Conservation (phyloP, 192 early-diverging fungal genomes). For the Coemansia sp. region DNA sequence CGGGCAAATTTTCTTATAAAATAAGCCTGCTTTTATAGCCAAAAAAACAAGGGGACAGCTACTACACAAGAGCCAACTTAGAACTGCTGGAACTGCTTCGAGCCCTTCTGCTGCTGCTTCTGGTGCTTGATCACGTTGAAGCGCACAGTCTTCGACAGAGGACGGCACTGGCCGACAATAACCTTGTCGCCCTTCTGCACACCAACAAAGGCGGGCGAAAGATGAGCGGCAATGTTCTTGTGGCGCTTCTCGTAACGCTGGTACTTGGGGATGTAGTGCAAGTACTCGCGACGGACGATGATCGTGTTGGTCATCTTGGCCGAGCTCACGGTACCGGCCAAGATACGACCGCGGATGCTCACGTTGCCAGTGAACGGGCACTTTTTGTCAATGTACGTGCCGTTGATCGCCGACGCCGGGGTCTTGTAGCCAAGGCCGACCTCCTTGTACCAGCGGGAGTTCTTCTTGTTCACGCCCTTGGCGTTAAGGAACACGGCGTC, state of each 20-base stretch:
- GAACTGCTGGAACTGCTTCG: constrained; percentile 93
- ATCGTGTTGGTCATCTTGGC: constrained; percentile 99
- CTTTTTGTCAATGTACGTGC: constrained; percentile 99
- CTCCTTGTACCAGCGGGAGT: constrained; percentile 96
- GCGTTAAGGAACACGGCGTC: constrained; percentile 90
- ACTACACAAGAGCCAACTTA: constrained; percentile 39
- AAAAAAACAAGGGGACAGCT: not conserved
- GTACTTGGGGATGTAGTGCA: constrained; percentile 99
- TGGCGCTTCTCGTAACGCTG: constrained; percentile 99
- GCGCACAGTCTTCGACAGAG: constrained; percentile 99
- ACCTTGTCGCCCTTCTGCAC: constrained; percentile 85
- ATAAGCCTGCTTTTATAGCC: not conserved
- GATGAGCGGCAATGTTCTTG: constrained; percentile 98
- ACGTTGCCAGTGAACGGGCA: constrained; percentile 98
- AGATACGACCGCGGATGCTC: constrained; percentile 97
- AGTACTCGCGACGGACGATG: constrained; percentile 98
- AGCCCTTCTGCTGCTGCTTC: constrained; percentile 76
- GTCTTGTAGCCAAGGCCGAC: constrained; percentile 99
- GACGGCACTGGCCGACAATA: constrained; percentile 98
- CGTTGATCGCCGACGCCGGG: constrained; percentile 95
- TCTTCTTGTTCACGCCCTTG: constrained; percentile 66
- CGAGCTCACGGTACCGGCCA: constrained; percentile 88
- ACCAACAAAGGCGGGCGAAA: constrained; percentile 93
- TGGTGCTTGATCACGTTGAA: constrained; percentile 99
- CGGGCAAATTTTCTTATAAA: not conserved